Evolutionary conservation across 192 early-diverging fungal genomes (phyloP).

Genomic region (Funneliformis mosseae): DNA sequence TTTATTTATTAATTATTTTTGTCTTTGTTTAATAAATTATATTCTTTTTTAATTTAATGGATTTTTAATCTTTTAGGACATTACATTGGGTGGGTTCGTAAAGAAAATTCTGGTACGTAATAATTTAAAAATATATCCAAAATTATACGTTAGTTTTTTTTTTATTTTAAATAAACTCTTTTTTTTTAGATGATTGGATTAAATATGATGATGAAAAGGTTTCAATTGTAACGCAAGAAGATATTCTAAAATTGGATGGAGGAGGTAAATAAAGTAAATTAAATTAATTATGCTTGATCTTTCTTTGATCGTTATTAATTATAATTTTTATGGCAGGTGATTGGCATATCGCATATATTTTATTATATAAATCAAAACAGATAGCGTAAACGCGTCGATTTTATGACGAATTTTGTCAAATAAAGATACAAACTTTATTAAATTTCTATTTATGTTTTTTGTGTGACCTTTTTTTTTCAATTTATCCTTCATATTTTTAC

Average conservation of each 20-base stretch:
- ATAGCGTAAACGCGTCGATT: constrained; percentile 41
- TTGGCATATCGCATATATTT: constrained; percentile 86
- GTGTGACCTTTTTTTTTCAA: too few relatives aligned
- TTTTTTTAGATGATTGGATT: constrained; percentile 63
- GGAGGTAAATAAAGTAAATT: constrained; percentile 58
- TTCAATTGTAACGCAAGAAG: constrained; percentile 77
- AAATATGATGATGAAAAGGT: constrained; percentile 98
- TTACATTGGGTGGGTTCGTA: constrained; percentile 95
- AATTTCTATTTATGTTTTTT: too few relatives aligned
- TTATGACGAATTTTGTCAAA: too few relatives aligned
- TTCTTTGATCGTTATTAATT: neutral
- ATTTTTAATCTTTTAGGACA: constrained; percentile 45
- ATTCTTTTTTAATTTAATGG: neutral
- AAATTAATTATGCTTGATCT: neutral
- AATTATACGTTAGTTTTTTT: neutral
- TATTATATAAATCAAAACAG: constrained; percentile 81
- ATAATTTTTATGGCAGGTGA: constrained; percentile 46
- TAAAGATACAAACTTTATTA: too few relatives aligned
- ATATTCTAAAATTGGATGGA: constrained; percentile 89
- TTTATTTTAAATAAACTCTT: neutral
- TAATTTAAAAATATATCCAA: constrained; percentile 2
- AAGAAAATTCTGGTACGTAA: constrained; percentile 56
- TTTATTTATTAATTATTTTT: neutral
- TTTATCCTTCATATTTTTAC: too few relatives aligned
- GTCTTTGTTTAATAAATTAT: neutral